A percentile compares a stretch with the other conserved stretches of the same genome.
Conservation (phyloP, 108 stramenopile genomes). For the Cyclostephanos invisitatus region DNA sequence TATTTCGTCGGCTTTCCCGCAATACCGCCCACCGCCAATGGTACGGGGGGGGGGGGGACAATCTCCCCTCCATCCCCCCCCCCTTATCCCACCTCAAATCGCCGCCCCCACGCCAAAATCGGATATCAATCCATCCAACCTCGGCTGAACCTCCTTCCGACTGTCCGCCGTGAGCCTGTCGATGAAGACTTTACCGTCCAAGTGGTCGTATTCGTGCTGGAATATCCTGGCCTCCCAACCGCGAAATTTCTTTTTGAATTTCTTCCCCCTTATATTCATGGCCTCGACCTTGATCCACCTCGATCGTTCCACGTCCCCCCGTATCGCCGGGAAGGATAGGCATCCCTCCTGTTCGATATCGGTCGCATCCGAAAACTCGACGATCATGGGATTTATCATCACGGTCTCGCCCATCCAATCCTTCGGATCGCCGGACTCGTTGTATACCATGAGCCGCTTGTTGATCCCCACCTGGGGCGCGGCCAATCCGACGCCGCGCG, state of each 20-base stretch:
- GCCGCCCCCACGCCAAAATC: constrained; percentile 76
- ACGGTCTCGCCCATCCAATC: constrained; percentile 83
- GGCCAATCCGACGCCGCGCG: constrained; percentile 92
- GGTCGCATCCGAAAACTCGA: constrained; percentile 62
- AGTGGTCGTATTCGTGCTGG: constrained; percentile 98
- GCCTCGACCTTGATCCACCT: constrained; percentile 96
- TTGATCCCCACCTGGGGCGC: constrained; percentile 92
- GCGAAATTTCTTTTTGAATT: constrained; percentile 84
- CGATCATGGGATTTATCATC: constrained; percentile 87
- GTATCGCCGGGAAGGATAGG: constrained; percentile 91
- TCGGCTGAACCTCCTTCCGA: constrained; percentile 57
- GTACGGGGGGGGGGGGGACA: too few species aligned
- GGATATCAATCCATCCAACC: constrained; percentile 68
- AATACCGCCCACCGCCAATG: too few species aligned
- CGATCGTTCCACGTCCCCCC: constrained; percentile 72
- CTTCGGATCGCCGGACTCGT: constrained; percentile 80
- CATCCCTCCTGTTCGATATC: constrained; percentile 89
- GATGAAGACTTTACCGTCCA: constrained; percentile 85
- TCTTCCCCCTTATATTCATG: constrained; percentile 77
- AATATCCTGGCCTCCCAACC: constrained; percentile 89
- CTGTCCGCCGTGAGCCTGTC: constrained; percentile 77
- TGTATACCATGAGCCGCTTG: constrained; percentile 92
- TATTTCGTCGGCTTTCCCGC: too few species aligned
- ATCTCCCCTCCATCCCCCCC: background rate
- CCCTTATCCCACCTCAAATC: constrained; percentile 35